Base-by-base conservation (phyloP, 225 moss, liverwort and hornwort species). In the Polytrichum commune region DNA sequence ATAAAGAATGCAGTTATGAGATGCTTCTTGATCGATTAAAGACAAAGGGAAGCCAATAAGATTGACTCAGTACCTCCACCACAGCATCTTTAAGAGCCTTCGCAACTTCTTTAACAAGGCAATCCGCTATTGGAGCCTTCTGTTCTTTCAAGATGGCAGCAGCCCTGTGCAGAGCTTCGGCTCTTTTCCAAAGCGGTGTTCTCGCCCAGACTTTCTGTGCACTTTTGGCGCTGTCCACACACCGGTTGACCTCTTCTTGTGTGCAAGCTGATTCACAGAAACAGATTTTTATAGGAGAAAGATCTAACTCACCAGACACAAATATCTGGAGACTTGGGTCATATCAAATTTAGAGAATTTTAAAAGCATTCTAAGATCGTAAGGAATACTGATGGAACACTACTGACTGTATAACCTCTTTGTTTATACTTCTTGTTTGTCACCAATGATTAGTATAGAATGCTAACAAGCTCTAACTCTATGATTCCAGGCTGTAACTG, bases 61-160 rank as follows among this genome's bases (percentile, higher is more conserved):
- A n/a, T 20, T 58, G 20, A 20, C 58, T 24, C 7, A 7, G 58
- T 66, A 94, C 97, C 94, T 97, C 97, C 20, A 94, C 90, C 3
- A 97, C 78, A 1, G 97, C 88, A 32, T 97, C 97, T 60, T 94
- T 97, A 0, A 90, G 80, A 20, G 94, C 89, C 78, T 97, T 97
- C 0, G 97, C 90, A 8, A 97, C 82, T 78, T 97, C 97, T 73
- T 97, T 97, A 22, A 97, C 97, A 18, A 97, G 86, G 62, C 90
- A 81, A 79, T 97, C 97, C 0, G 94, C 97, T 27, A 97, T 91
- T n/a, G 97, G 90, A n/a, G 80, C 97, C 65, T 94, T 97, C 24
- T 92, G 92, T 58, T 97, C 97, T 81, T 94, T 97, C 86, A 94
- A 77, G 7, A 94, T 97, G n/a, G 86, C 90, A 65, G 97, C 97